Conservation (phyloP, 2,329 filamentous ascomycete genomes). For the Penicillium rolfsii region DNA sequence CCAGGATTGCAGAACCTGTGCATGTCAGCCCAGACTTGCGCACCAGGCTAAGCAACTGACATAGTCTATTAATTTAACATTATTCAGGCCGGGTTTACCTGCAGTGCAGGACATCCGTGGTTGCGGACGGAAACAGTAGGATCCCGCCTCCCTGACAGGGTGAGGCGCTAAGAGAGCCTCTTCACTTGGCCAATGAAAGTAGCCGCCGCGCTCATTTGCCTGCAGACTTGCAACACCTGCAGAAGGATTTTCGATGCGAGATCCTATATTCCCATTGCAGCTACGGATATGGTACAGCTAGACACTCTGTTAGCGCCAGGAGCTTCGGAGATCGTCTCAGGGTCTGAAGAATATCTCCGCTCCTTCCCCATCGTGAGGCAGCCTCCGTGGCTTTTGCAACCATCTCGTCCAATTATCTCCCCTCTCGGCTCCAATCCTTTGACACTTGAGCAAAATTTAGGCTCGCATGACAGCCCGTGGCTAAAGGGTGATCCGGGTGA, state of each 20-base stretch:
- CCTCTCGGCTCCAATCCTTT: slow-evolving; percentile 6
- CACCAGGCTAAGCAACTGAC: not conserved
- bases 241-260: slow-evolving; percentile 1
- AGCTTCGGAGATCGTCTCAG: slow-evolving; percentile 19
- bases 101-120: not conserved
- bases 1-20: not conserved
- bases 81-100: not conserved
- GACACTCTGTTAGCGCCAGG: slow-evolving; percentile 28
- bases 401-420: slow-evolving; percentile 22
- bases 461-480: slow-evolving; percentile 11
- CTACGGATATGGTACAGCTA: not conserved
- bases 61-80: not conserved
- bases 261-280: not conserved
- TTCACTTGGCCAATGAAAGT: slow-evolving; percentile 17
- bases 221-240: slow-evolving; percentile 21
- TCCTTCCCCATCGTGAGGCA: slow-evolving; percentile 13
- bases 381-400: slow-evolving; percentile 14
- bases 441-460: slow-evolving; percentile 7
- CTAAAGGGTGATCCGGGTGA: slow-evolving; percentile 7
- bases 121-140: slow-evolving; percentile 2
- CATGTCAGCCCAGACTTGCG: not conserved
- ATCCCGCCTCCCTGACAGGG: slow-evolving; percentile 4
- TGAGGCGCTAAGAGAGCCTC: slow-evolving; percentile 21
- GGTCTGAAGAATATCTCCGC: slow-evolving; percentile 18
- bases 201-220: slow-evolving; percentile 3